Conservation (phyloP, 257 asterid species). For the Sherardia arvensis region DNA sequence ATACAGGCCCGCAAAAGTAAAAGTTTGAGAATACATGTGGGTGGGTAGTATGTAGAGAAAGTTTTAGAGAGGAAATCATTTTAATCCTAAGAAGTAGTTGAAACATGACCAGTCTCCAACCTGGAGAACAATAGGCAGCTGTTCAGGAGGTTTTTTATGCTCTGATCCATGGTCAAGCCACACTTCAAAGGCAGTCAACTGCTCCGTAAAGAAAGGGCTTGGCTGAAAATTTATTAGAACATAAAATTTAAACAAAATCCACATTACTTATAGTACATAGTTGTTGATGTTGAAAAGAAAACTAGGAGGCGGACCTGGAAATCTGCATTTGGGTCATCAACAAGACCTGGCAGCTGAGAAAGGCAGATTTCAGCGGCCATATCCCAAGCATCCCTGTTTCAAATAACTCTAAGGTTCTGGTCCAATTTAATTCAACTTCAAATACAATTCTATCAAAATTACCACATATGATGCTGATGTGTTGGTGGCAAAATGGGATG, state of each 20-base stretch:
- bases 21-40: background rate
- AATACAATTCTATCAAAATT: conserved; percentile 8
- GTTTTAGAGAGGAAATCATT: too few relatives aligned
- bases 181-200: conserved; percentile 95
- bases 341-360: conserved; percentile 87
- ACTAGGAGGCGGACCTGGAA: conserved; percentile 54
- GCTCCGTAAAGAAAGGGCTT: conserved; percentile 74
- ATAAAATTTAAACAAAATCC: background rate
- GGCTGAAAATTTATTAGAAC: conserved; percentile 47
- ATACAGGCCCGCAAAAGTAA: background rate
- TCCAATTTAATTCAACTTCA: background rate
- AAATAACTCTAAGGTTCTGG: background rate
- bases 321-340: conserved; percentile 88
- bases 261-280: background rate
- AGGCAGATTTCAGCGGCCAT: conserved; percentile 99
- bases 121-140: conserved; percentile 99
- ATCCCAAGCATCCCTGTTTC: conserved; percentile 98
- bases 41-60: background rate
- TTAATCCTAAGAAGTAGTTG: too few relatives aligned
- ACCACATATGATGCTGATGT: conserved; percentile 99
- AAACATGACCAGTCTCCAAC: conserved; percentile 26
- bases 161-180: conserved; percentile 99
- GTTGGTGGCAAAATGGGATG: conserved; percentile 88
- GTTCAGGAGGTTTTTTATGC: conserved; percentile 91
- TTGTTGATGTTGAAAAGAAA: background rate